Conservation (phyloP, 2,329 filamentous ascomycete genomes). For the Aureobasidium sp. region DNA sequence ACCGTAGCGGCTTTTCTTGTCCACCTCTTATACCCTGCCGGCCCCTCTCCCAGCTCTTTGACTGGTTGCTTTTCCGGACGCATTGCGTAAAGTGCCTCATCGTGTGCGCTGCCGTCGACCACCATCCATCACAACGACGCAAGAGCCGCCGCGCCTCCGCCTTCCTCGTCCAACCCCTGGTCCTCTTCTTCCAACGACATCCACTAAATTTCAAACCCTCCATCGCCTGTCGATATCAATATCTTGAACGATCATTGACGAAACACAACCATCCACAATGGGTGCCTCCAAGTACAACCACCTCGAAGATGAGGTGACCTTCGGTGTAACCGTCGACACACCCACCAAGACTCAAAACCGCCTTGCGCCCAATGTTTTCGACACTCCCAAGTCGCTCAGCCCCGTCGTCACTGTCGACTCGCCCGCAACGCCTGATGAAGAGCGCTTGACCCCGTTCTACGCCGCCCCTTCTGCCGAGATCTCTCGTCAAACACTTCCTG, state of each 20-base stretch:
- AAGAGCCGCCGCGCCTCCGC: neutral
- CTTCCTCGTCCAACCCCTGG: neutral
- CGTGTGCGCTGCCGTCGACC: neutral
- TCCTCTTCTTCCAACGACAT: constrained; percentile 1
- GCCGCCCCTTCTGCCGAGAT: constrained; percentile 14
- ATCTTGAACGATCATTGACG: neutral
- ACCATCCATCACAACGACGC: neutral
- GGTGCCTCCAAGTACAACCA: constrained; percentile 9
- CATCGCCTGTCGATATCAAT: constrained; percentile 6
- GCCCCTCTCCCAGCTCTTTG: neutral
- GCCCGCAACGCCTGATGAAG: constrained; percentile 29
- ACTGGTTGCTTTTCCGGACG: neutral
- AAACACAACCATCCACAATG: constrained; percentile 6
- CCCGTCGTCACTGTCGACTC: constrained; percentile 24
- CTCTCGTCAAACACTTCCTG: constrained; percentile 13
- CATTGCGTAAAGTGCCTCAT: neutral
- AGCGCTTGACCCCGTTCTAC: constrained; percentile 38
- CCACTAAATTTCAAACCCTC: neutral
- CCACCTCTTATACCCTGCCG: constrained; percentile 4
- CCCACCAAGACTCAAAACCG: constrained; percentile 18
- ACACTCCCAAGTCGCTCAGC: constrained; percentile 27
- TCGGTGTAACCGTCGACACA: constrained; percentile 30
- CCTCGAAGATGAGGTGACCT: constrained; percentile 25
- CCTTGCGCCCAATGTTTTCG: constrained; percentile 22
- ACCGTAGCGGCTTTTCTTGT: constrained; percentile 2